Base-by-base conservation (phyloP, 345 rosid genomes). In the Euclidium syriacum region DNA sequence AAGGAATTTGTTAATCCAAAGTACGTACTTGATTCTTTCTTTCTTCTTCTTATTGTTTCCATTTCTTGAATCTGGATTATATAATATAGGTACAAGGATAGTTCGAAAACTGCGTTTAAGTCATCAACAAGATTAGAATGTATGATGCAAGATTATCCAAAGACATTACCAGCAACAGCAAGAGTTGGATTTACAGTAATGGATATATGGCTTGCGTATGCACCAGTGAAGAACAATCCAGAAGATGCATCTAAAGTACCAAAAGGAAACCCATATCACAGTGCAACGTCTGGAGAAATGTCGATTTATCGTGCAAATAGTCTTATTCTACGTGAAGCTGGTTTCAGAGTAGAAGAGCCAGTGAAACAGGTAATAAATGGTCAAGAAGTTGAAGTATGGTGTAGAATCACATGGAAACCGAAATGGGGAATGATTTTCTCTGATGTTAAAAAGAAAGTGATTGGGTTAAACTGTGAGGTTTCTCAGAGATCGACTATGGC, bases 121-220 rank as follows among this genome's bases (percentile, higher is more conserved):
- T 91, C 98, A 55, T 88, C 98, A 46, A 88, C 98, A 73, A 81
- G 97, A 32, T 79, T 94, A 26, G 97, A 94, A 71, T 94, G 99
- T 55, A 89, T 86, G 99, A 94, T 94, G 99, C 99, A 90, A 80
- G 97, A 94, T 72, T 90, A 94, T 77, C 96, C 96, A 44, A 90
- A 90, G 74, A 94, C 99, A 47, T 65, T 94, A 74, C 87, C 97
- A 36, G 83, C 97, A 35, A 57, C 96, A 15, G 86, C 96, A 67
- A 66, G 83, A 48, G 96, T 90, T 73, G 98, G 98, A 60, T 92
- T 88, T 72, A 86, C 96, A 75, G 99, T 92, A 84, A 80, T 84
- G 85, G 96, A 90, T 59, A 15, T 85, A 29, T 87, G 97, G 97
- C 79, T 90, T 63, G 97, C 89, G 57, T 90, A 90, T 73, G 87